A percentile compares a stretch with the other conserved stretches of the same genome.
Conservation (phyloP, 2,329 filamentous ascomycete species). For the Neophaeococcomyces aloes region DNA sequence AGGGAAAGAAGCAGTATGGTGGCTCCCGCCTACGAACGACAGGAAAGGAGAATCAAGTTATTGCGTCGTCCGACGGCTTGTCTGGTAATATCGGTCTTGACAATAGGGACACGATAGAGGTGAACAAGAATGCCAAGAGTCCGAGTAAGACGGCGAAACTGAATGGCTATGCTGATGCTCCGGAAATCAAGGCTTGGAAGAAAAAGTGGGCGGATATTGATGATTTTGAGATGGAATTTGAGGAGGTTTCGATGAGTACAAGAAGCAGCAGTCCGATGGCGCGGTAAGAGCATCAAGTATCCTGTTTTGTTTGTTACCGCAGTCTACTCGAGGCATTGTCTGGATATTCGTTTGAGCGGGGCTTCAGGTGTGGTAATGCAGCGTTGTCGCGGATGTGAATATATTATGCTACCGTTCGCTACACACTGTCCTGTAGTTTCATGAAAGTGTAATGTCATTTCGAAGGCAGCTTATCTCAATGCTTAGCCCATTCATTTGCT, state of each 20-base stretch:
- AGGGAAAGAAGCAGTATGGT: slow-evolving; percentile 17
- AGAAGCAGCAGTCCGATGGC: slow-evolving; percentile 6
- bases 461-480: too few relatives aligned
- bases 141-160: neutral
- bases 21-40: slow-evolving; percentile 11
- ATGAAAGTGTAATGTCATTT: too few relatives aligned
- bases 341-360: too few relatives aligned
- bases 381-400: too few relatives aligned
- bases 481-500: too few relatives aligned
- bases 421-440: too few relatives aligned
- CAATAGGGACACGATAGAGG: neutral
- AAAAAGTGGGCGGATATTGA: slow-evolving; percentile 22
- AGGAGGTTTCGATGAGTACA: slow-evolving; percentile 13
- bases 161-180: neutral
- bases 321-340: too few relatives aligned
- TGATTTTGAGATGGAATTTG: slow-evolving; percentile 21
- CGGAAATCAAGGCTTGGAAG: slow-evolving; percentile 4
- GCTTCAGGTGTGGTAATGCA: too few relatives aligned
- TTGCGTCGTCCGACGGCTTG: slow-evolving; percentile 4
- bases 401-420: too few relatives aligned
- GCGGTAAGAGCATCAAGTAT: neutral
- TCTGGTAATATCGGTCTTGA: too few relatives aligned
- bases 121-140: neutral
- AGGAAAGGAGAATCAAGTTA: slow-evolving; percentile 60
- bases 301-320: too few relatives aligned